phyloP scores from a whole-genome alignment of 1,139 yeast species.

The Scheffersomyces insectosa region DNA sequence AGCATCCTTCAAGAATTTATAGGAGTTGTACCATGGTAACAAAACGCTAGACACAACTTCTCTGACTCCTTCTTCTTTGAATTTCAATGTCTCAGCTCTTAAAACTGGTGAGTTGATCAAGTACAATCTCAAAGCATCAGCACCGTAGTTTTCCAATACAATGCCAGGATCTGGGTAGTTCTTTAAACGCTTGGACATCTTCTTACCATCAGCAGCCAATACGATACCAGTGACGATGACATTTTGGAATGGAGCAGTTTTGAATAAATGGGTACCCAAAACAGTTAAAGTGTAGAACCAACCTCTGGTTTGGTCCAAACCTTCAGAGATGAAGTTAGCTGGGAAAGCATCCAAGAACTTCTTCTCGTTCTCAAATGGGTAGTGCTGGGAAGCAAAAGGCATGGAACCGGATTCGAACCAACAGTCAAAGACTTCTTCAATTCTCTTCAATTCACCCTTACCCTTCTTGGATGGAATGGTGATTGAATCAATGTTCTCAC shows the following conservation, averaged over 20 bases:
- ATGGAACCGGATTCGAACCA: conserved; percentile 99
- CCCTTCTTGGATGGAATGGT: conserved; percentile 94
- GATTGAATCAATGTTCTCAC: conserved; percentile 87
- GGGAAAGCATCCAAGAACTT: conserved; percentile 77
- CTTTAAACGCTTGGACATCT: conserved; percentile 97
- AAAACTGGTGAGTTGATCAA: conserved; percentile 96
- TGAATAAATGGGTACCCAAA: conserved; percentile 91
- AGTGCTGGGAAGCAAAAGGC: conserved; percentile 98
- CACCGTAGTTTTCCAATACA: conserved; percentile 87
- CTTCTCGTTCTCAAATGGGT: conserved; percentile 87
- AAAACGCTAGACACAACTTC: conserved; percentile 95
- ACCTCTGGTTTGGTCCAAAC: conserved; percentile 99
- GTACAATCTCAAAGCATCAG: conserved; percentile 94
- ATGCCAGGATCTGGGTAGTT: conserved; percentile 94
- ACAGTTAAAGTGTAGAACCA: conserved; percentile 98
- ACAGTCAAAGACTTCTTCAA: conserved; percentile 98
- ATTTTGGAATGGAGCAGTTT: conserved; percentile 89
- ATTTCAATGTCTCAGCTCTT: conserved; percentile 93
- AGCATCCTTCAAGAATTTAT: conserved; percentile 94
- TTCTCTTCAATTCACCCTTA: conserved; percentile 82
- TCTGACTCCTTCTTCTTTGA: conserved; percentile 97
- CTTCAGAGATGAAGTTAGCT: conserved; percentile 97
- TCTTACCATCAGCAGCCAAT: conserved; percentile 96
- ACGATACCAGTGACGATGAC: conserved; percentile 97
- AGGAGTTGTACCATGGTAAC: conserved; percentile 98